Evolutionary conservation across 768 basidiomycete species (phyloP).

Genomic region (Auricularia heimuer): DNA sequence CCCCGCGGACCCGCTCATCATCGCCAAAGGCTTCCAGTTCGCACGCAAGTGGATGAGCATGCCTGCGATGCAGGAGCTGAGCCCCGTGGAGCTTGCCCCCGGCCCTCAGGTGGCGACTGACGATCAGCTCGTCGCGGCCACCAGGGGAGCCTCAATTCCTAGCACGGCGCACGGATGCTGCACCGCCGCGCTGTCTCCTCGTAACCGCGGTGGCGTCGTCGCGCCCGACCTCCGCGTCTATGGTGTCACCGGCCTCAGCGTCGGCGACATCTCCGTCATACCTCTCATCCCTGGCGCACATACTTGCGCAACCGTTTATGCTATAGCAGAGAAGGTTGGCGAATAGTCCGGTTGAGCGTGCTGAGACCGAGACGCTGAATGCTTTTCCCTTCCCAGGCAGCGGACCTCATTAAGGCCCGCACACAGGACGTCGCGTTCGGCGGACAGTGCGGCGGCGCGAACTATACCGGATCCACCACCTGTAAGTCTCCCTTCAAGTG

Average conservation of each 20-base stretch:
- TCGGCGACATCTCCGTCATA: constrained; percentile 19
- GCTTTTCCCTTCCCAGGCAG: neutral
- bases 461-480: too few species aligned
- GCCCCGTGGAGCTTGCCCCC: constrained; percentile 1
- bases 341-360: neutral
- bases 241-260: constrained; percentile 32
- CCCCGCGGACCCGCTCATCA: neutral
- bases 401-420: neutral
- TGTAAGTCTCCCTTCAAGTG: too few species aligned
- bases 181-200: constrained; percentile 34
- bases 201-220: constrained; percentile 33
- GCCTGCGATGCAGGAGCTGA: neutral
- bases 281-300: constrained; percentile 15
- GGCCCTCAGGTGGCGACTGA: constrained; percentile 6
- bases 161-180: constrained; percentile 20
- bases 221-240: constrained; percentile 33
- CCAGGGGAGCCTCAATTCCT: constrained; percentile 11
- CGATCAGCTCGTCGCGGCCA: constrained; percentile 14
- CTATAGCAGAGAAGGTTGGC: constrained; percentile 7
- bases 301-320: constrained; percentile 13
- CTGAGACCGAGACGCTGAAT: neutral
- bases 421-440: too few species aligned
- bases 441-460: too few species aligned
- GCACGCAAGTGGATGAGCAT: neutral
- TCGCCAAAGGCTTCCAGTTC: neutral